These are phyloP conservation scores for Pezicula radicicola DNA, from an alignment of 2,329 filamentous ascomycete species.

Conservation along the genomic window DNA sequence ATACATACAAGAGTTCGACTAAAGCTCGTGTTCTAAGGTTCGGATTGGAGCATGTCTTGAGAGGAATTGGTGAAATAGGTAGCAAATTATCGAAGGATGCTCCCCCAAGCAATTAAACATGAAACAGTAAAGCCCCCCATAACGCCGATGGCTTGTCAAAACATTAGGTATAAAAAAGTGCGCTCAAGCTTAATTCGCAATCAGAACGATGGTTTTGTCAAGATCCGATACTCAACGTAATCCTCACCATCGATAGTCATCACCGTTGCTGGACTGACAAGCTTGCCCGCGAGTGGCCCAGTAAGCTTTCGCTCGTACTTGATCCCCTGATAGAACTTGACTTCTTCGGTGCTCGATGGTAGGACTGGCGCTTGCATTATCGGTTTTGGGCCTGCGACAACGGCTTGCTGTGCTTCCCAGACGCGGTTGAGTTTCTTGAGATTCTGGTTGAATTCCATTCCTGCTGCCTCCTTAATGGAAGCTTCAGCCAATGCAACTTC, in stretches of 20 bases:
- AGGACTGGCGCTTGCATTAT: background rate
- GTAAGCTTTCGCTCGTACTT: slow-evolving; percentile 61
- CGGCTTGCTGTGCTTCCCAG: slow-evolving; percentile 25
- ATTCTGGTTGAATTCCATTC: slow-evolving; percentile 25
- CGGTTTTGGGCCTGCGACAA: background rate
- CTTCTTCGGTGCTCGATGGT: slow-evolving; percentile 42
- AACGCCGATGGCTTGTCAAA: background rate
- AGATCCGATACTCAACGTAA: slow-evolving; percentile 63
- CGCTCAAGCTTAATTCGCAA: background rate
- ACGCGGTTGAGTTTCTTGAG: slow-evolving; percentile 27
- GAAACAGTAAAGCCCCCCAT: background rate
- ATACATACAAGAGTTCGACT: too few species aligned
- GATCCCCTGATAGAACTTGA: slow-evolving; percentile 54
- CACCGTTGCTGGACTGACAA: slow-evolving; percentile 59
- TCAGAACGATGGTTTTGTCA: slow-evolving; percentile 54
- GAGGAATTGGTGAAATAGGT: too few species aligned
- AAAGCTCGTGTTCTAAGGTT: too few species aligned
- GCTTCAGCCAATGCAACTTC: slow-evolving; percentile 24
- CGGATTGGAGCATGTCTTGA: too few species aligned
- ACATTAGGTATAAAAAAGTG: background rate
- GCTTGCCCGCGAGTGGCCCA: slow-evolving; percentile 59
- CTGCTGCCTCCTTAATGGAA: slow-evolving; percentile 18
- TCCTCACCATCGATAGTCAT: slow-evolving; percentile 65
- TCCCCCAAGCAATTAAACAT: too few species aligned
- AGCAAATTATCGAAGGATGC: too few species aligned